Evolutionary conservation across 2,329 filamentous ascomycete species (phyloP), one percentile per base, ranked within the genome.

Genomic region (Teratosphaeria destructans): DNA sequence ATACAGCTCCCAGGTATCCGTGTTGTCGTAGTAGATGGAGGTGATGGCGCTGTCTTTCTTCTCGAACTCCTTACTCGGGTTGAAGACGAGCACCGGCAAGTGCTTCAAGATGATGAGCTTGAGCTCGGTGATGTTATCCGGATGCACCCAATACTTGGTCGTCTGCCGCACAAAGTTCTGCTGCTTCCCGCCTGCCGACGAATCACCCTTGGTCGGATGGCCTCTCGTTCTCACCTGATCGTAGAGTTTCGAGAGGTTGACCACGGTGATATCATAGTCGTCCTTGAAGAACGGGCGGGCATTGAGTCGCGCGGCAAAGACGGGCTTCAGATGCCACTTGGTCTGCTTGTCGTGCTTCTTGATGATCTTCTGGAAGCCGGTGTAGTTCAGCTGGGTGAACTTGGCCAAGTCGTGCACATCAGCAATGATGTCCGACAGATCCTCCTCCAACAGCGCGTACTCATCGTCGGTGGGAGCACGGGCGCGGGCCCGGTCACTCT

Each of bases 101-200:
- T 99, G 94, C 81, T 99, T 97, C 57, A 99, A 80, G 71, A 99
- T 92, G 71, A 99, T 93, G 74, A 99, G 86, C 79, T 99, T 99
- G 63, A 99, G 77, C 77, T 99, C 94, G 5, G 94, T 97, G 67
- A 99, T 94, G 71, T 99, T 99, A 75, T 97, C 94, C 2, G 89
- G 90, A 71, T 99, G 94, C 54, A 99, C 94, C 94, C 94, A 99
- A 78, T 99, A 99, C 76, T 99, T 99, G 35, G 94, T 99, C 0
- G 94, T 99, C 72, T 97, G 90, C 61, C 94, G 89, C 63, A 99
- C 85, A 71, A 99, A 99, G 79, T 88, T 97, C 71, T 92, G 93
- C 75, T 99, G 94, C 64, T 83, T 85, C 59, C 93, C 94, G 67
- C 94, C 94, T 16, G 94, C 94, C 7, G 92, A 80, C 66, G 90